phyloP scores from a whole-genome alignment of 2,329 filamentous ascomycete species.

The Aspergillus eucalypticola region DNA sequence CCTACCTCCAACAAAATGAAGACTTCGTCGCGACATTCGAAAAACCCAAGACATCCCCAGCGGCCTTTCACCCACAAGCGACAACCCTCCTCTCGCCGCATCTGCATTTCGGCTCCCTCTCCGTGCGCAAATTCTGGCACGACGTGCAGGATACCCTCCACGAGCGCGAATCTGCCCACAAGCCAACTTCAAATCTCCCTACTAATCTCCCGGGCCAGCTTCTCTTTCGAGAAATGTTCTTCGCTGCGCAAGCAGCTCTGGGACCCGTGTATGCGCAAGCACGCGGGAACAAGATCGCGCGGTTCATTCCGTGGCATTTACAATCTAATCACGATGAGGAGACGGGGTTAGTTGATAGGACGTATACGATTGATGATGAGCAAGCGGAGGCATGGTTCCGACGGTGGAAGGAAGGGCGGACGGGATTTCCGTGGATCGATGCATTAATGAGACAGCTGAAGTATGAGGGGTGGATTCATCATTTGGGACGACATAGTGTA shows the following conservation, averaged over 20 bases:
- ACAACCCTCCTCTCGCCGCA: slow-evolving; percentile 74
- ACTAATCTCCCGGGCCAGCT: slow-evolving; percentile 72
- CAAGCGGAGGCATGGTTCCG: slow-evolving; percentile 66
- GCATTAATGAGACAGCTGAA: slow-evolving; percentile 74
- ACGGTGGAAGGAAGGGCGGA: slow-evolving; percentile 68
- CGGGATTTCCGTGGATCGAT: slow-evolving; percentile 80
- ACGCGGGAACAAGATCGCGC: slow-evolving; percentile 63
- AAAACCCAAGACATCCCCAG: slow-evolving; percentile 74
- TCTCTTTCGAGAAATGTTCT: slow-evolving; percentile 81
- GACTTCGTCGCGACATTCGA: slow-evolving; percentile 72
- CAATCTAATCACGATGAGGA: slow-evolving; percentile 57
- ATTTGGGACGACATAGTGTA: slow-evolving; percentile 73
- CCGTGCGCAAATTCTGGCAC: slow-evolving; percentile 73
- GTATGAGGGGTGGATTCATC: slow-evolving; percentile 76
- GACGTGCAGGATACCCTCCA: slow-evolving; percentile 64
- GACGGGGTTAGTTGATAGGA: slow-evolving; percentile 50
- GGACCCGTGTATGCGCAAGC: slow-evolving; percentile 66
- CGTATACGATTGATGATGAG: slow-evolving; percentile 55
- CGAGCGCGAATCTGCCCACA: slow-evolving; percentile 57
- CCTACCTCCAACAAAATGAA: slow-evolving; percentile 60
- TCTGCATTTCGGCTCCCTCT: slow-evolving; percentile 72
- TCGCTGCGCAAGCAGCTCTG: slow-evolving; percentile 70
- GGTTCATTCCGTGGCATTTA: slow-evolving; percentile 80
- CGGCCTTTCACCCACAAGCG: slow-evolving; percentile 69
- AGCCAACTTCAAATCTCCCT: slow-evolving; percentile 58